Evolutionary conservation across 2,329 filamentous ascomycete species (phyloP).

Genomic region (Pyrenophora teres): DNA sequence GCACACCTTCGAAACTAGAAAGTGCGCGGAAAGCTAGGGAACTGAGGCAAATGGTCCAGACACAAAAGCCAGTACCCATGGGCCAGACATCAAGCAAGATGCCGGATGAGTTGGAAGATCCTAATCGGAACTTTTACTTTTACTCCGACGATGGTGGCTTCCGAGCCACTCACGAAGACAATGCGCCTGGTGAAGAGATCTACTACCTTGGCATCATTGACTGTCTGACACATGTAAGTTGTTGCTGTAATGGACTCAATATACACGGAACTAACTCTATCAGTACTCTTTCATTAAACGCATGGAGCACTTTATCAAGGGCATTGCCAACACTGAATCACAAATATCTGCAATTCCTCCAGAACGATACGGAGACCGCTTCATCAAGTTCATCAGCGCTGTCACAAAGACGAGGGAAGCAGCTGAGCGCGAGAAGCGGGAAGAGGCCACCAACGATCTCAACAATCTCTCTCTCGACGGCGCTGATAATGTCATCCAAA

Average conservation of each 20-base stretch:
- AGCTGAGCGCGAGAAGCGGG: conserved; percentile 62
- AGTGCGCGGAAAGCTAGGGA: conserved; percentile 89
- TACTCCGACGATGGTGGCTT: conserved; percentile 95
- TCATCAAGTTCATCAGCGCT: conserved; percentile 87
- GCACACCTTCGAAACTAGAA: conserved; percentile 92
- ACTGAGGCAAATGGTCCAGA: conserved; percentile 87
- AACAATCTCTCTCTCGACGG: conserved; percentile 47
- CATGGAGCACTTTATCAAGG: conserved; percentile 96
- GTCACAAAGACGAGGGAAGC: conserved; percentile 91
- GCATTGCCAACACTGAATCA: conserved; percentile 77
- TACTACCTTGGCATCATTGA: conserved; percentile 99
- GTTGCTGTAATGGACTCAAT: background rate
- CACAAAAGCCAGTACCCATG: conserved; percentile 91
- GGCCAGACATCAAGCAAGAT: conserved; percentile 81
- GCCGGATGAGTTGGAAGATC: conserved; percentile 78
- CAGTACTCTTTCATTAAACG: conserved; percentile 95
- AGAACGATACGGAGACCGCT: conserved; percentile 88
- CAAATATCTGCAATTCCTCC: conserved; percentile 94
- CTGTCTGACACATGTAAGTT: conserved; percentile 88
- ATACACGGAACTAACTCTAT: conserved; percentile 27
- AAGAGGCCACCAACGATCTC: conserved; percentile 38
- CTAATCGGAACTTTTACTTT: conserved; percentile 77
- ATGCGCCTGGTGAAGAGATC: conserved; percentile 82
- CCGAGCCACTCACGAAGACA: conserved; percentile 88
- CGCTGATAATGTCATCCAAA: conserved; percentile 60